Base-by-base conservation (phyloP, 192 early-diverging fungal genomes). In the Coemansia asiatica region DNA sequence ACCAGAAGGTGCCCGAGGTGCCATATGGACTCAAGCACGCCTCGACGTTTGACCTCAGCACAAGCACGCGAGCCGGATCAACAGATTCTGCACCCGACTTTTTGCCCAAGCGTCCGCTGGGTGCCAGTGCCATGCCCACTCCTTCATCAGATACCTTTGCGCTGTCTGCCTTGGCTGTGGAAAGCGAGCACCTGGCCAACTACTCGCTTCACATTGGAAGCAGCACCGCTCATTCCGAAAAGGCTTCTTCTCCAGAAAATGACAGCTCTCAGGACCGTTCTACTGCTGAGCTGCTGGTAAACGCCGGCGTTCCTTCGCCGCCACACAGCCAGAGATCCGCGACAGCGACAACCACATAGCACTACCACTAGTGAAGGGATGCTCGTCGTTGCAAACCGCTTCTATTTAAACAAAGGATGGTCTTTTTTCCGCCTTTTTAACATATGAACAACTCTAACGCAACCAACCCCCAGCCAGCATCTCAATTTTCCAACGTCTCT, bases 21-120 rank as follows among this genome's bases (percentile, higher is more conserved):
- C 78, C 78, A 16, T 81, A 75, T 22, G 78, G 78, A 9, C 78
- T 81, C 49, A 81, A 72, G 69, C 78, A 81, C 61, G 58, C 72
- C 21, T 71, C 72, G 15, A 69, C 69, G 19, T 64, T 68, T 61
- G 78, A 81, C 16, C 65, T 81, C 40, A 72, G 78, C 66, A 61
- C 64, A 23, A 72, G 69, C 68, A 81, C 78, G 12, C 68, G 78
- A 4, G 78, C 78, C 10, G 78, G 66, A 1, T 81, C 78, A 22
- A 81, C 78, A 1, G 78, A 81, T 56, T 81, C 78, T 33, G 78
- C 78, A 23, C 78, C 78, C 3, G 78, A 81, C 60, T 81, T 75
- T 63, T 38, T 81, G 27, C 78, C 63, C 12, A 75, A 71, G 63
- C 76, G 67, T 29, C 56, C 68, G n/a, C 55, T 56, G 44, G 60